phyloP scores from a whole-genome alignment of 768 basidiomycete species.

The Gymnopilus junonius region DNA sequence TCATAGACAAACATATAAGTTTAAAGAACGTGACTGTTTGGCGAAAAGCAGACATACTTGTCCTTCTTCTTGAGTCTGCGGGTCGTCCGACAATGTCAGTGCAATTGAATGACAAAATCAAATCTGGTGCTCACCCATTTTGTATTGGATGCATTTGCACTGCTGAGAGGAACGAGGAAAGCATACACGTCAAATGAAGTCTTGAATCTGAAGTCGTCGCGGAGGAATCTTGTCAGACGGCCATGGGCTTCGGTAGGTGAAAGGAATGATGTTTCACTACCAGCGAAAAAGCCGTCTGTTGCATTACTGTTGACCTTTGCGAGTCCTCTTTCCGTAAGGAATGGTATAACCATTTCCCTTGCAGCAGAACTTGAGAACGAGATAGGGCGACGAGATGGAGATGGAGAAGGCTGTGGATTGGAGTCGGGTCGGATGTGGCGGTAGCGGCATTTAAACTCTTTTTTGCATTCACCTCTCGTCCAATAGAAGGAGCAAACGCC shows the following conservation, averaged over 20 bases:
- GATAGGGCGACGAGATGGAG: background rate
- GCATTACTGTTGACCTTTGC: constrained; percentile 45
- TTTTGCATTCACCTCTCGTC: constrained; percentile 49
- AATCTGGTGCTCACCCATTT: constrained; percentile 43
- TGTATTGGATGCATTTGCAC: constrained; percentile 40
- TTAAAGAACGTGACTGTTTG: no score
- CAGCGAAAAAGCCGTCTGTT: constrained; percentile 47
- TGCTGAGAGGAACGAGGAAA: constrained; percentile 43
- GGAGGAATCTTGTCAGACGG: constrained; percentile 44
- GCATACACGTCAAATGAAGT: constrained; percentile 47
- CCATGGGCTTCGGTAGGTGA: constrained; percentile 54
- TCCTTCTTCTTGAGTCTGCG: constrained; percentile 11
- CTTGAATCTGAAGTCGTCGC: constrained; percentile 47
- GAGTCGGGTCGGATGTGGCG: constrained; percentile 33
- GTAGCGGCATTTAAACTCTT: constrained; percentile 49
- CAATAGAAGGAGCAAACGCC: constrained; percentile 54
- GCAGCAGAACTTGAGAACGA: constrained; percentile 18
- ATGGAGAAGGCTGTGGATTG: background rate
- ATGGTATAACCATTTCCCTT: constrained; percentile 36
- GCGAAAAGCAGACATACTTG: background rate
- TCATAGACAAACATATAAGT: no score
- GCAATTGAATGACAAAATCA: background rate
- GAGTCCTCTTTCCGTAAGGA: constrained; percentile 50
- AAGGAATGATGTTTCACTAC: constrained; percentile 28
- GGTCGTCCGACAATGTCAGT: background rate